These are phyloP conservation scores for Sarcomyxa edulis DNA, from an alignment of 768 basidiomycete species.

Conservation along the genomic window DNA sequence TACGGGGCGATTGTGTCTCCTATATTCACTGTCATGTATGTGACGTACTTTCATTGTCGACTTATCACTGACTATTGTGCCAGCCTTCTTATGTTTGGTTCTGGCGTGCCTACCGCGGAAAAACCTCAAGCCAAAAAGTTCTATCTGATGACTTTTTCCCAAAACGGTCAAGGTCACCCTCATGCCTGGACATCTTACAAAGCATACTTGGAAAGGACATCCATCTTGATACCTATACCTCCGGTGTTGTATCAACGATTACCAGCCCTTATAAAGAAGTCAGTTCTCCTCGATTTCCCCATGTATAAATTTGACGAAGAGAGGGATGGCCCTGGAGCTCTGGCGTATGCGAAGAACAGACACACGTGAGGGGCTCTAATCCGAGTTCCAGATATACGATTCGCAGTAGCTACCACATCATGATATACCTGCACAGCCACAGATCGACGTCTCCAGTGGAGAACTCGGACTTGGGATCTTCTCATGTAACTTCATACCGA, in stretches of 20 bases:
- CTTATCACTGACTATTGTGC: not conserved
- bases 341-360: slow-evolving; percentile 35
- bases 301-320: slow-evolving; percentile 54
- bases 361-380: no score
- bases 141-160: slow-evolving; percentile 46
- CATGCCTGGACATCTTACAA: slow-evolving; percentile 51
- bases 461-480: no score
- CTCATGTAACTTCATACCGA: no score
- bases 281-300: slow-evolving; percentile 56
- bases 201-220: slow-evolving; percentile 49
- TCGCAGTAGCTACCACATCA: no score
- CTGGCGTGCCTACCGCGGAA: slow-evolving; percentile 67
- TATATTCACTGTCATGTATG: slow-evolving; percentile 59
- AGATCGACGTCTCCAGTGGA: no score
- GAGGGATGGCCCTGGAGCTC: slow-evolving; percentile 38
- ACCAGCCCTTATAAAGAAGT: slow-evolving; percentile 47
- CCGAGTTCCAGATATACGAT: no score
- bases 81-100: slow-evolving; percentile 59
- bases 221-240: slow-evolving; percentile 58
- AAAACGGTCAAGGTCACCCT: slow-evolving; percentile 21
- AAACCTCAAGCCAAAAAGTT: slow-evolving; percentile 59
- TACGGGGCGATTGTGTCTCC: slow-evolving; percentile 58
- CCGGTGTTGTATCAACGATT: slow-evolving; percentile 47
- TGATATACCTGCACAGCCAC: no score
- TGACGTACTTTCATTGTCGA: slow-evolving; percentile 1